Percentiles rank a stretch among this genome's conserved stretches.
phyloP scores from a whole-genome alignment of 768 basidiomycete genomes.

The Brasilioporus rufonigricans region DNA sequence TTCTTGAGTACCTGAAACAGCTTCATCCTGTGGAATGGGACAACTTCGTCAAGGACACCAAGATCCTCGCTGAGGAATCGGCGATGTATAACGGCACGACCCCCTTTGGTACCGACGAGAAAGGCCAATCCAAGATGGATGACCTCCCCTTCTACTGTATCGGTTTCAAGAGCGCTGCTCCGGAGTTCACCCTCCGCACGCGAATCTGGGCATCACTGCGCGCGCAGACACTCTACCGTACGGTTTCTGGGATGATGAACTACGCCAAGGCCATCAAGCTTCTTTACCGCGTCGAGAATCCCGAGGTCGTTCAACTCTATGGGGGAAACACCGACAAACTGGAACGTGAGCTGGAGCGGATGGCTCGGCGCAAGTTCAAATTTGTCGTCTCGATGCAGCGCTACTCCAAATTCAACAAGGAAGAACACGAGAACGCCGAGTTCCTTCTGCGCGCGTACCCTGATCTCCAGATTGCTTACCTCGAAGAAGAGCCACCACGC shows the following conservation, averaged over 20 bases:
- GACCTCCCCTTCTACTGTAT: constrained; percentile 98
- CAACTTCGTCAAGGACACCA: constrained; percentile 99
- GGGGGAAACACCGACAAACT: constrained; percentile 97
- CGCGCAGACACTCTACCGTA: constrained; percentile 97
- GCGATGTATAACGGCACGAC: constrained; percentile 76
- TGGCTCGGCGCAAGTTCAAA: constrained; percentile 98
- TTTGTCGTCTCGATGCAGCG: constrained; percentile 99
- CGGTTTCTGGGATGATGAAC: constrained; percentile 99
- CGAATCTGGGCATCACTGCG: constrained; percentile 99
- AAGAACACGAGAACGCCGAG: constrained; percentile 98
- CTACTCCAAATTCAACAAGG: constrained; percentile 99
- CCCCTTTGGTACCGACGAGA: constrained; percentile 78
- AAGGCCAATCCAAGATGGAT: constrained; percentile 78
- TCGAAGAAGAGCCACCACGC: constrained; percentile 91
- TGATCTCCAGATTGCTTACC: constrained; percentile 96
- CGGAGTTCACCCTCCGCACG: constrained; percentile 97
- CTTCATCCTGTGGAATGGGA: constrained; percentile 98
- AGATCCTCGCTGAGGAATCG: constrained; percentile 96
- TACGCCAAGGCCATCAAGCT: constrained; percentile 99
- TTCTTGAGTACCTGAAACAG: constrained; percentile 97
- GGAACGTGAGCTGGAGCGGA: constrained; percentile 94
- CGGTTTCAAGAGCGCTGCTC: constrained; percentile 98
- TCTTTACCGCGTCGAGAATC: constrained; percentile 99
- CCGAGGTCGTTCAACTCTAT: constrained; percentile 95
- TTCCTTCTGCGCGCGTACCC: constrained; percentile 97